A percentile compares a stretch with the other conserved stretches of the same genome.
Evolutionary conservation across 768 basidiomycete species (phyloP).

Genomic region (Fistulinella prunicolor): DNA sequence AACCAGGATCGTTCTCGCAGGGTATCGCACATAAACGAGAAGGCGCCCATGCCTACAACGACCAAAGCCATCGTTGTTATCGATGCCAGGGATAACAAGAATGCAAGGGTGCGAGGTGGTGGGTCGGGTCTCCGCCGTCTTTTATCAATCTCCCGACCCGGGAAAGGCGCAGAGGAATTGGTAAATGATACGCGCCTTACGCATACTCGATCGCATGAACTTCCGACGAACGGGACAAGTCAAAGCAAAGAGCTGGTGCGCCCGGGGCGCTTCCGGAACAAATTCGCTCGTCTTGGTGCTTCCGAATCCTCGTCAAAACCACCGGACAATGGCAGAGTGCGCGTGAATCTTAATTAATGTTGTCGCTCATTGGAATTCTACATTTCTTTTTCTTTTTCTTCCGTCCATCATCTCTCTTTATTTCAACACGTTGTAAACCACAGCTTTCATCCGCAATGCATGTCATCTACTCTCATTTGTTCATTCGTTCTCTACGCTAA

Average conservation of each 20-base stretch:
- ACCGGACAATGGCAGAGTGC: slow-evolving; percentile 34
- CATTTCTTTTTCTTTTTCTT: not conserved
- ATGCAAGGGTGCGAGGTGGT: slow-evolving; percentile 22
- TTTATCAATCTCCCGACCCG: slow-evolving; percentile 31
- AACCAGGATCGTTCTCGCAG: slow-evolving; percentile 30
- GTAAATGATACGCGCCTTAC: slow-evolving; percentile 23
- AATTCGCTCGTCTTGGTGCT: slow-evolving; percentile 25
- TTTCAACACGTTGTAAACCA: slow-evolving; percentile 28
- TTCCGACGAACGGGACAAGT: slow-evolving; percentile 13
- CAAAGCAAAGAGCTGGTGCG: slow-evolving; percentile 23
- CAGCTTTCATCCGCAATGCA: slow-evolving; percentile 22
- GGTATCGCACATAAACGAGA: slow-evolving; percentile 25
- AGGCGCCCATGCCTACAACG: slow-evolving; percentile 41
- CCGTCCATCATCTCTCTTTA: slow-evolving; percentile 10
- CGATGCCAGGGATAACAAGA: slow-evolving; percentile 50
- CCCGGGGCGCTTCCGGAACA: slow-evolving; percentile 29
- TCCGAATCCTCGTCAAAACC: slow-evolving; percentile 29
- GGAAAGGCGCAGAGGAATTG: slow-evolving; percentile 31
- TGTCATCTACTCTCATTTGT: slow-evolving; percentile 11
- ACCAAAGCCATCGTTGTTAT: slow-evolving; percentile 63
- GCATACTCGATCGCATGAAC: slow-evolving; percentile 28
- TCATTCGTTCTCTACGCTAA: slow-evolving; percentile 9
- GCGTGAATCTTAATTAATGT: slow-evolving; percentile 34
- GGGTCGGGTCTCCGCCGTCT: slow-evolving; percentile 33
- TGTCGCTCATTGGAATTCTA: slow-evolving; percentile 17